phyloP scores from a whole-genome alignment of 176 grass and related monocot genomes.

The Avena insularis region DNA sequence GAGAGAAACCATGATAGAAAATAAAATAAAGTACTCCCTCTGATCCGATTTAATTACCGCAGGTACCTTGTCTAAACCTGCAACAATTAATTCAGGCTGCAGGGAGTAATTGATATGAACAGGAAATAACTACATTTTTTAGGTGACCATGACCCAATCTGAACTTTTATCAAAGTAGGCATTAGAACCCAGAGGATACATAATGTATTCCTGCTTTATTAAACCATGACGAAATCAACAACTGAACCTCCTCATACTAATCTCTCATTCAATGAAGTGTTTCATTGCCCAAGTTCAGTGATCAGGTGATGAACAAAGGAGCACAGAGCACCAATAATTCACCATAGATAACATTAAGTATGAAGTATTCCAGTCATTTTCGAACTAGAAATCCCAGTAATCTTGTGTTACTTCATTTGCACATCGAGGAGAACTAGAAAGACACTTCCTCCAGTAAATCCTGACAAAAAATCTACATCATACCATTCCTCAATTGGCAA shows the following conservation, averaged over 20 bases:
- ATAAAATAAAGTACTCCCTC: background rate
- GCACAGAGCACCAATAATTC: background rate
- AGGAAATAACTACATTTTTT: background rate
- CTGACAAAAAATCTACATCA: background rate
- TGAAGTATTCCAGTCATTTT: background rate
- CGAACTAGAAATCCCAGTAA: constrained; percentile 29
- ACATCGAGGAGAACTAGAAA: background rate
- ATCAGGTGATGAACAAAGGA: background rate
- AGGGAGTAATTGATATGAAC: too few relatives aligned
- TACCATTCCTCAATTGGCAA: background rate
- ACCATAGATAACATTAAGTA: background rate
- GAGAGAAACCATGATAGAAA: background rate
- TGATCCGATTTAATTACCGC: too few relatives aligned
- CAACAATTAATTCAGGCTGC: too few relatives aligned
- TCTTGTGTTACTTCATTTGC: background rate
- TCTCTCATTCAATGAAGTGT: background rate
- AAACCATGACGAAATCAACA: constrained; percentile 21
- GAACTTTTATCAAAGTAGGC: background rate
- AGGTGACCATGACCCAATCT: background rate
- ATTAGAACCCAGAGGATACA: background rate
- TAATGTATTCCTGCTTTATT: background rate
- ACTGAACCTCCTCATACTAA: background rate
- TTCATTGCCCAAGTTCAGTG: background rate
- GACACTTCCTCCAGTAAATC: background rate
- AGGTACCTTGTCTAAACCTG: too few relatives aligned